A percentile compares a stretch with the other conserved stretches of the same genome.
Conservation (phyloP, 306 rosid species). For the Quercus aquifolioides region DNA sequence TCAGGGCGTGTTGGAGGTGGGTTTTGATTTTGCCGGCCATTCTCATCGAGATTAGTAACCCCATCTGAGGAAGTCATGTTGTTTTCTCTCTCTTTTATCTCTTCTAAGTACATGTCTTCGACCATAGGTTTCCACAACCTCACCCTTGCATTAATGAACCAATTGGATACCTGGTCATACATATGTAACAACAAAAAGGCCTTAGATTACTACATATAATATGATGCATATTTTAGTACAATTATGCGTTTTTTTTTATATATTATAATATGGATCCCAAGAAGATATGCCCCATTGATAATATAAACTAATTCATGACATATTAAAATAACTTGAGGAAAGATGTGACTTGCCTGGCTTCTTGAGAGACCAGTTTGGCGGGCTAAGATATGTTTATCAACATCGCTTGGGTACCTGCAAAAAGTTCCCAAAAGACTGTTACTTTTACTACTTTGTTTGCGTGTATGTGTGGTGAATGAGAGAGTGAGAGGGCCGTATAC, state of each 20-base stretch:
- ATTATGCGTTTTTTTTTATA: not conserved
- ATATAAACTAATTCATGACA: not conserved
- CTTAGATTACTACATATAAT: not conserved
- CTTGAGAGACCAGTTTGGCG: conserved; percentile 99
- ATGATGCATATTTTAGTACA: not conserved
- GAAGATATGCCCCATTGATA: conserved; percentile 24
- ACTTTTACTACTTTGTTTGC: conserved; percentile 7
- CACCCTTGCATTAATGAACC: conserved; percentile 98
- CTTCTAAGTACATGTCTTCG: conserved; percentile 90
- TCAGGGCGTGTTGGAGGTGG: conserved; percentile 13
- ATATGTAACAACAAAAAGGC: conserved; percentile 16
- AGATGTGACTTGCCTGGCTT: conserved; percentile 79
- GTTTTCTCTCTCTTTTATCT: conserved; percentile 60
- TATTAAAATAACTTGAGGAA: not conserved
- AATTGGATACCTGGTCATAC: conserved; percentile 77
- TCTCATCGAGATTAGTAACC: conserved; percentile 22
- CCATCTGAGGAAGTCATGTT: conserved; percentile 48
- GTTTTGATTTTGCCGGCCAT: conserved; percentile 12
- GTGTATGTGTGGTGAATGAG: not conserved
- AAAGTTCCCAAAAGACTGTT: conserved; percentile 8
- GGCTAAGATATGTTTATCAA: conserved; percentile 88
- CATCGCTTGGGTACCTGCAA: conserved; percentile 95
- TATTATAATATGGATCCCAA: conserved; percentile 8
- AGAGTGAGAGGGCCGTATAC: conserved; percentile 4
- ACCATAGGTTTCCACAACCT: conserved; percentile 99